Base-by-base conservation (phyloP, 768 basidiomycete species). In the Boletus barrowsii region DNA sequence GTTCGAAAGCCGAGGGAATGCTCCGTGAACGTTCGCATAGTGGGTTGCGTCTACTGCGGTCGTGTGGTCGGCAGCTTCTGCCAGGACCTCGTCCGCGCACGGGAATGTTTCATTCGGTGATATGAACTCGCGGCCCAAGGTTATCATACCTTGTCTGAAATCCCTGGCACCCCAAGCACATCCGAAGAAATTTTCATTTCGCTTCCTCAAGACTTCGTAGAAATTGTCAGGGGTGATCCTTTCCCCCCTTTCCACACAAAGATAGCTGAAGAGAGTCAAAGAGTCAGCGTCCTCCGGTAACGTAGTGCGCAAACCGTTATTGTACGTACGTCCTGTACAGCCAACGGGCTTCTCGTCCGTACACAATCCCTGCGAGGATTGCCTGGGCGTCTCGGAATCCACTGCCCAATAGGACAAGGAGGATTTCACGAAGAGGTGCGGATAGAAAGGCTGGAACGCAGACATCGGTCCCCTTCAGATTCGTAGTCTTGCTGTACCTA, bases 401-500 rank as follows among this genome's bases (percentile, higher is more conserved):
- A 2, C 50, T 18, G 8, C 57, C 42, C 0, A 59, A n/a, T 1
- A 59, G 37, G 0, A 49, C 42, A 0, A 56, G 11, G 6, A 59
- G 3, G 1, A 49, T 22, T 3, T 59, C 50, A 0, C 2, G 0
- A 0, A 59, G 51, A 0, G 54, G 17, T 0, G 37, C 22, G 0
- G 50, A 22, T 7, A 56, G 10, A n/a, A 59, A 52, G 0, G 55
- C 47, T 6, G 55, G 58, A 5, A 33, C 47, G 29, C 58, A 59
- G 10, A 0, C 2, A 1, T 59, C 47, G 29, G 2, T 26, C 1
- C 50, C 55, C 18, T 29, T 56, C 8, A 3, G 0, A 11, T 53
- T 53, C 0, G 43, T 53, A 0, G 55, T 53, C 37, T 59, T 59
- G 55, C 58, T 56, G 10, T 56, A 59, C 17, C 58, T 51, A 1